Evolutionary conservation across 1,284 basidiomycete genomes (phyloP).

Genomic region (Ustilago shanxiensis): DNA sequence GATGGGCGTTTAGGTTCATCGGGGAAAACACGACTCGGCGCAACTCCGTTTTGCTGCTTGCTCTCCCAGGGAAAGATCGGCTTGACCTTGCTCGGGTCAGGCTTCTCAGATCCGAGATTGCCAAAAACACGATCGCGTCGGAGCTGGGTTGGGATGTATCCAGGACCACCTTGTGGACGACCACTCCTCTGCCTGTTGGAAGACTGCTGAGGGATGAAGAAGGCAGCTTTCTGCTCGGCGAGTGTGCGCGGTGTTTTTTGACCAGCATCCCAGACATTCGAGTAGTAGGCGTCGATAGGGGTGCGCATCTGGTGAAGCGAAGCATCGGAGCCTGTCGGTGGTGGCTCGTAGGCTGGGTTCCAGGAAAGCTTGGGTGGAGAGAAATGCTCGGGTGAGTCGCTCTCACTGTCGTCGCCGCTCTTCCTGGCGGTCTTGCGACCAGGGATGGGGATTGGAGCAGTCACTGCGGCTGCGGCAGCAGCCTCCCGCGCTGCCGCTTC

Average conservation of each 20-base stretch:
- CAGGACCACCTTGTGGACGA: slow-evolving; percentile 33
- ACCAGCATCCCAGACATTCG: slow-evolving; percentile 73
- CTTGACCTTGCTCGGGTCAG: slow-evolving; percentile 81
- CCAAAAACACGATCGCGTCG: slow-evolving; percentile 75
- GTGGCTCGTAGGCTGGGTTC: slow-evolving; percentile 72
- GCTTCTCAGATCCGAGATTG: slow-evolving; percentile 72
- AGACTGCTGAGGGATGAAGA: slow-evolving; percentile 74
- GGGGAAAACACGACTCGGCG: slow-evolving; percentile 54
- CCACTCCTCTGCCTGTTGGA: slow-evolving; percentile 14
- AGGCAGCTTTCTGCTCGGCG: slow-evolving; percentile 63
- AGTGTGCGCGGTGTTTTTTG: slow-evolving; percentile 31
- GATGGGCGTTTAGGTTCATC: slow-evolving; percentile 50
- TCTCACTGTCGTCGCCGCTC: slow-evolving; percentile 19
- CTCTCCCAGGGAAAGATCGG: slow-evolving; percentile 95
- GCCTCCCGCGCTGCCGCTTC: slow-evolving; percentile 1
- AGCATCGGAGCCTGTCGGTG: slow-evolving; percentile 70
- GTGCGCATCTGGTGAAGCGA: slow-evolving; percentile 71
- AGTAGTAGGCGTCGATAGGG: slow-evolving; percentile 71
- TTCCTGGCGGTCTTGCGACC: not conserved
- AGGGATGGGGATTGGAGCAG: slow-evolving; percentile 21
- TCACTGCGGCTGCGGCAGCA: slow-evolving; percentile 9
- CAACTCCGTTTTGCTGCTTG: slow-evolving; percentile 63
- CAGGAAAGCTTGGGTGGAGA: slow-evolving; percentile 70
- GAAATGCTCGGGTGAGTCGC: slow-evolving; percentile 40
- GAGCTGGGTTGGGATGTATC: slow-evolving; percentile 74